Percentiles rank a stretch among this genome's conserved stretches.
These are phyloP conservation scores for Tylopilus felleus DNA, from an alignment of 768 basidiomycete genomes.

Conservation along the genomic window DNA sequence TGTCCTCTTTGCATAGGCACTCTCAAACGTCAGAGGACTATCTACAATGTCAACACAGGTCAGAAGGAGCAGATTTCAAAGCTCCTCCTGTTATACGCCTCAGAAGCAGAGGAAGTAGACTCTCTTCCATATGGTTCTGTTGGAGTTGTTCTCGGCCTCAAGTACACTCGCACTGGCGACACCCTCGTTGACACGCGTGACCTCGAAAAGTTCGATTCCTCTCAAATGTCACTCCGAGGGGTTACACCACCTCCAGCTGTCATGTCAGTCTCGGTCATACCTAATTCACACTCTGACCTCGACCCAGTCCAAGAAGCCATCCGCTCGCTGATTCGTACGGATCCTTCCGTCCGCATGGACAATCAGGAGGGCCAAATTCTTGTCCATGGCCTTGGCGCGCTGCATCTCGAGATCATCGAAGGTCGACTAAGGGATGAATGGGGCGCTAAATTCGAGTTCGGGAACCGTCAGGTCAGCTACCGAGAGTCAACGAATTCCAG, in stretches of 20 bases:
- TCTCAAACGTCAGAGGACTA: constrained; percentile 54
- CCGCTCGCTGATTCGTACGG: constrained; percentile 70
- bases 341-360: constrained; percentile 83
- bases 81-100: constrained; percentile 75
- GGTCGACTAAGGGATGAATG: constrained; percentile 79
- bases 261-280: constrained; percentile 80
- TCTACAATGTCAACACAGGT: constrained; percentile 65
- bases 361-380: constrained; percentile 79
- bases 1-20: constrained; percentile 42
- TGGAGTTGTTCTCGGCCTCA: constrained; percentile 80
- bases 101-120: constrained; percentile 72
- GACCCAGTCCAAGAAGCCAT: constrained; percentile 76
- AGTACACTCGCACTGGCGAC: constrained; percentile 83
- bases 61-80: constrained; percentile 73
- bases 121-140: constrained; percentile 78
- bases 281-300: constrained; percentile 75
- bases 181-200: constrained; percentile 62
- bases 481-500: constrained; percentile 50
- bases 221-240: constrained; percentile 48
- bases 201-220: constrained; percentile 31
- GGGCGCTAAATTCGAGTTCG: constrained; percentile 74
- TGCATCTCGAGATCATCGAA: constrained; percentile 88
- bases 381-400: constrained; percentile 77
- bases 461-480: constrained; percentile 74
- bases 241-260: constrained; percentile 80